Evolutionary conservation across 1,139 yeast genomes (phyloP), one percentile per base, ranked within the genome.

Genomic region (Kodamaea arcana): DNA sequence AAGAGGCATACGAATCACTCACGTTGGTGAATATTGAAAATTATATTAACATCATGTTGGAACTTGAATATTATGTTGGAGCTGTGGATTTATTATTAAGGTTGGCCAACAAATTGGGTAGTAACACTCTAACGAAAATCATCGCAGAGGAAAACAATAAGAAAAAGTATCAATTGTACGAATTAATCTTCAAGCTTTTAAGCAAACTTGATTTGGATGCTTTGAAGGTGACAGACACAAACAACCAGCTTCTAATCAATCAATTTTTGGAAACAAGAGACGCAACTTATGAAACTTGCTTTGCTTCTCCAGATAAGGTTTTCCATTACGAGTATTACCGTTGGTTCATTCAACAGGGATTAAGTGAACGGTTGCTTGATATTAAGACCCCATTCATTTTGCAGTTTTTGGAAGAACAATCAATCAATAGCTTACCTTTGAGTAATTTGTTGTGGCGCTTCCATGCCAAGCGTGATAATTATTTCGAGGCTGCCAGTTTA

Each of bases 291-390:
- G 74, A 74, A 15, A 73, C 83, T 10, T 86, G 94, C 43, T 79
- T 87, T 50, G 74, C 75, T 11, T 81, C 83, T 32, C 69, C 74
- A 32, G 97, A 92, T 52, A 86, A 82, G 51, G 58, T 78, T 12
- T 94, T 94, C 70, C 98, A 94, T 46, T 87, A 82, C 57, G 84
- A 85, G 45, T 77, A 92, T 46, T 94, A 94, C 56, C 94, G 86
- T 53, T 94, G 98, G 97, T 81, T 87, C 49, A 80, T 88, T 27
- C 65, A 72, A 30, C 85, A 85, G 52, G 90, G 87, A 2, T 73
- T 80, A 24, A 82, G 85, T 42, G 94, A 83, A 37, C 75, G 88
- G 40, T 65, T 94, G 30, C 66, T 92, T 44, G 86, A 83, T 33
- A 72, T 90, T 41, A 83, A 83, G 36, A 86, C 97, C 0, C 87